Evolutionary conservation across 2,329 filamentous ascomycete genomes (phyloP).

Genomic region (Microdochium bolleyi): DNA sequence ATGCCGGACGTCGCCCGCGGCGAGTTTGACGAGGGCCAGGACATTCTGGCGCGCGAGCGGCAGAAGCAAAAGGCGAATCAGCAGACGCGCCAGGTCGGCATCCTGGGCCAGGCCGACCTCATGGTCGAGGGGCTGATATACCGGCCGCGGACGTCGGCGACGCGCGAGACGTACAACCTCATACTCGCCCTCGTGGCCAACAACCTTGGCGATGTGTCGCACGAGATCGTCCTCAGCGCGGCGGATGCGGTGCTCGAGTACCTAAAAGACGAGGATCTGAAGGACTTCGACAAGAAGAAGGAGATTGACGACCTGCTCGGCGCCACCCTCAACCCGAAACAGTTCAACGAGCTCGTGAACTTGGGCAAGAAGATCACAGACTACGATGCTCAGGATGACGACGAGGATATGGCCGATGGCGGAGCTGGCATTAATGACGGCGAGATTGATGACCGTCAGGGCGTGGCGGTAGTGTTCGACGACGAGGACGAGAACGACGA

Average conservation of each 20-base stretch:
- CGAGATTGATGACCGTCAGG: constrained; percentile 88
- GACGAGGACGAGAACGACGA: constrained; percentile 83
- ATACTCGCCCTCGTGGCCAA: constrained; percentile 86
- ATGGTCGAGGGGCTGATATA: constrained; percentile 89
- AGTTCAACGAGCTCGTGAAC: constrained; percentile 96
- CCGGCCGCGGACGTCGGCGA: constrained; percentile 82
- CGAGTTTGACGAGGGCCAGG: constrained; percentile 69
- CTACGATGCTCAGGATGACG: constrained; percentile 93
- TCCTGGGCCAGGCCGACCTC: constrained; percentile 77
- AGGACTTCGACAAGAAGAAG: constrained; percentile 97
- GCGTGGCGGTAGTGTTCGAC: constrained; percentile 95
- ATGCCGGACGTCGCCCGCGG: constrained; percentile 69
- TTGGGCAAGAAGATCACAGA: constrained; percentile 98
- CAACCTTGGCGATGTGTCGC: constrained; percentile 84
- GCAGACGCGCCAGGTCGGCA: constrained; percentile 64
- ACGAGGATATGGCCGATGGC: constrained; percentile 74
- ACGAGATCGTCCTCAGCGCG: constrained; percentile 86
- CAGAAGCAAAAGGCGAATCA: constrained; percentile 77
- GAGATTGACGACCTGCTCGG: constrained; percentile 92
- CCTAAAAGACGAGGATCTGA: constrained; percentile 89
- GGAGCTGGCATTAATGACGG: constrained; percentile 57
- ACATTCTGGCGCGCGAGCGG: constrained; percentile 77
- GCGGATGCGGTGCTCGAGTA: constrained; percentile 87
- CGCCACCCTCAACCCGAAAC: constrained; percentile 71
- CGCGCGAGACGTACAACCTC: constrained; percentile 86